A percentile compares a stretch with the other conserved stretches of the same genome.
phyloP scores from a whole-genome alignment of 345 rosid genomes.

The Erucastrum elatum region DNA sequence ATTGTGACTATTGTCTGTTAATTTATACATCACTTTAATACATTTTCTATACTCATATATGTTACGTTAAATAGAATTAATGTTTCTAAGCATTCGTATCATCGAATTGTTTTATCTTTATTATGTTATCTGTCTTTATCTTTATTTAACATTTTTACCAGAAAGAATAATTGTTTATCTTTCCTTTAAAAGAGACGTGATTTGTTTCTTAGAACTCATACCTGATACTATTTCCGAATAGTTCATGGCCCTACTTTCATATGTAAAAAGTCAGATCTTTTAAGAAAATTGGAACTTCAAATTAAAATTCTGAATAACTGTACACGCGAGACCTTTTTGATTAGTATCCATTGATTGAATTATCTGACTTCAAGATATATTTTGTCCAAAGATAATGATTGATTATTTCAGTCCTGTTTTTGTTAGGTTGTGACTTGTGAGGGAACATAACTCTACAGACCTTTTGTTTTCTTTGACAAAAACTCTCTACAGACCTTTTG shows the following conservation, averaged over 20 bases:
- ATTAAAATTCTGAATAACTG: background rate
- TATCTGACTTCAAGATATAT: slow-evolving; percentile 1
- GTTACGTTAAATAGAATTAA: background rate
- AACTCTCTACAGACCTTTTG: background rate
- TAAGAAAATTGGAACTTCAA: background rate
- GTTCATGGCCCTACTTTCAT: background rate
- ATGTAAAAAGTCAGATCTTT: background rate
- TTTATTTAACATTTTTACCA: background rate
- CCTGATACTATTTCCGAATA: background rate
- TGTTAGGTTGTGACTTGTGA: slow-evolving; percentile 27
- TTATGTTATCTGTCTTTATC: background rate
- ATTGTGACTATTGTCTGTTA: no score
- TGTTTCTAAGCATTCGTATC: background rate
- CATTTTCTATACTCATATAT: no score
- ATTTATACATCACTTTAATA: no score
- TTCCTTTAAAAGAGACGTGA: background rate
- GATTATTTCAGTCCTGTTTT: slow-evolving; percentile 7
- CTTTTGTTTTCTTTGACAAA: background rate
- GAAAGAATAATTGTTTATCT: background rate
- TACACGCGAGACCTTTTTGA: background rate
- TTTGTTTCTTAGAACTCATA: background rate
- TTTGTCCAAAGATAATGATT: slow-evolving; percentile 20
- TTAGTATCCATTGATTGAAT: slow-evolving; percentile 10
- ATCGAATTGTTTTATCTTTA: background rate
- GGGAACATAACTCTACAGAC: slow-evolving; percentile 22